A percentile compares a stretch with the other conserved stretches of the same genome.
These are phyloP conservation scores for Salvia hispanica DNA, from an alignment of 257 asterid genomes.

Conservation along the genomic window DNA sequence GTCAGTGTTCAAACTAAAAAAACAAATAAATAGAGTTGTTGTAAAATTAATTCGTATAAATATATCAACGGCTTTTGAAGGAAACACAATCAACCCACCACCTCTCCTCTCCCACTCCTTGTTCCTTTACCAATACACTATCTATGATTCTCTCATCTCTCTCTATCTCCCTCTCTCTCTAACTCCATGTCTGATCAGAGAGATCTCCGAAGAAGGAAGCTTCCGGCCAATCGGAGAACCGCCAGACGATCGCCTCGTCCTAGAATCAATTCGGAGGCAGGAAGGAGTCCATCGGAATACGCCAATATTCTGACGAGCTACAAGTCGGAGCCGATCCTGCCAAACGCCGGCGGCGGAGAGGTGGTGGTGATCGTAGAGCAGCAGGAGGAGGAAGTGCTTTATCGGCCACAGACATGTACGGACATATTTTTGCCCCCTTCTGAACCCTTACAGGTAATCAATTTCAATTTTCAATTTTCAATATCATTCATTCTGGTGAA, in stretches of 20 bases:
- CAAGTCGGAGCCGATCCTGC: slow-evolving; percentile 52
- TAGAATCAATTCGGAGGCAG: slow-evolving; percentile 20
- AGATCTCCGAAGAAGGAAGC: slow-evolving; percentile 34
- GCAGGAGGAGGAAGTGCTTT: slow-evolving; percentile 34
- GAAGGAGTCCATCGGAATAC: slow-evolving; percentile 24
- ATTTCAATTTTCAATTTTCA: too few relatives aligned
- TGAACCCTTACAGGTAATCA: slow-evolving; percentile 40
- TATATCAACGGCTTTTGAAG: slow-evolving; percentile 16
- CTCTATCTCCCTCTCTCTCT: not conserved
- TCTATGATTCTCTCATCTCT: not conserved
- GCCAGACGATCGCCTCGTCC: slow-evolving; percentile 32
- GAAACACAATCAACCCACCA: slow-evolving; percentile 13
- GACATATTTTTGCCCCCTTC: slow-evolving; percentile 45
- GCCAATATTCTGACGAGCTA: slow-evolving; percentile 37
- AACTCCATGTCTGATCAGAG: slow-evolving; percentile 37
- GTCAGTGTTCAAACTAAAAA: too few relatives aligned
- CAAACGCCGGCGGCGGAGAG: slow-evolving; percentile 22
- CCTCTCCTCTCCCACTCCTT: slow-evolving; percentile 8
- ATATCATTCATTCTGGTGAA: too few relatives aligned
- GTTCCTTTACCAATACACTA: not conserved
- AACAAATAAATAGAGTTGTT: too few relatives aligned
- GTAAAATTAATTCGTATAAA: not conserved
- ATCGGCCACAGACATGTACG: slow-evolving; percentile 50
- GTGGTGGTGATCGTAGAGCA: not conserved
- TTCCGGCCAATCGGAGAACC: slow-evolving; percentile 48